A percentile compares a stretch with the other conserved stretches of the same genome.
Conservation (phyloP, 257 asterid species). For the Nicotiana tomentosiformis region DNA sequence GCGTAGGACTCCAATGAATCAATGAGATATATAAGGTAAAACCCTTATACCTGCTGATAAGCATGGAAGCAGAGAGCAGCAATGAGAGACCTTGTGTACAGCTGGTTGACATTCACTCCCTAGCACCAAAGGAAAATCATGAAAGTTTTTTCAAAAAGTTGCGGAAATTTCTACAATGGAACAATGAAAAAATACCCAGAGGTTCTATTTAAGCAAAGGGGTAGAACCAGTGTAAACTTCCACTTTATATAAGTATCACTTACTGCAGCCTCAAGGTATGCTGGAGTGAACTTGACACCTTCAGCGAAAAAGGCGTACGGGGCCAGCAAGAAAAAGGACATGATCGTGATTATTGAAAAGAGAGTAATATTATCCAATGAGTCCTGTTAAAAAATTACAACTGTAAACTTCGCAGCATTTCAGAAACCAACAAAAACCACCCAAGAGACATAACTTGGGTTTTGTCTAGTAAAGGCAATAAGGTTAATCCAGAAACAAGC, state of each 20-base stretch:
- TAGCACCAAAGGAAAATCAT: slow-evolving; percentile 17
- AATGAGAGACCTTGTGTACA: slow-evolving; percentile 52
- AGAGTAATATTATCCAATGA: slow-evolving; percentile 51
- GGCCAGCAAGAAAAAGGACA: slow-evolving; percentile 49
- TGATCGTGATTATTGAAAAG: slow-evolving; percentile 46
- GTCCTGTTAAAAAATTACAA: slow-evolving; percentile 23
- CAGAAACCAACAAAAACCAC: neutral
- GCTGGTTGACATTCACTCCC: slow-evolving; percentile 63
- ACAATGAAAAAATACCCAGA: neutral
- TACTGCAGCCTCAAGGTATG: slow-evolving; percentile 68
- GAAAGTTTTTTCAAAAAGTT: neutral
- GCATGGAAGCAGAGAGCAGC: slow-evolving; percentile 91
- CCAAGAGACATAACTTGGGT: neutral
- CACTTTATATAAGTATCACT: slow-evolving; percentile 21
- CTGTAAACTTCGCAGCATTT: slow-evolving; percentile 18
- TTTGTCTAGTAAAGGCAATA: neutral
- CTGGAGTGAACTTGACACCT: slow-evolving; percentile 63
- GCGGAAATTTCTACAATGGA: neutral
- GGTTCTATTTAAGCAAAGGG: neutral
- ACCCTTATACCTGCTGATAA: slow-evolving; percentile 69
- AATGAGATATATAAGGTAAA: neutral
- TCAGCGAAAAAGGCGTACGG: slow-evolving; percentile 38
- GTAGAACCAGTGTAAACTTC: neutral
- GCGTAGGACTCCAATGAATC: neutral
- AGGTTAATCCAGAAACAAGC: neutral